Evolutionary conservation across 75 land plant genomes (phyloP), one percentile per base, ranked within the genome.

Genomic region (Ceratopteris richardii): DNA sequence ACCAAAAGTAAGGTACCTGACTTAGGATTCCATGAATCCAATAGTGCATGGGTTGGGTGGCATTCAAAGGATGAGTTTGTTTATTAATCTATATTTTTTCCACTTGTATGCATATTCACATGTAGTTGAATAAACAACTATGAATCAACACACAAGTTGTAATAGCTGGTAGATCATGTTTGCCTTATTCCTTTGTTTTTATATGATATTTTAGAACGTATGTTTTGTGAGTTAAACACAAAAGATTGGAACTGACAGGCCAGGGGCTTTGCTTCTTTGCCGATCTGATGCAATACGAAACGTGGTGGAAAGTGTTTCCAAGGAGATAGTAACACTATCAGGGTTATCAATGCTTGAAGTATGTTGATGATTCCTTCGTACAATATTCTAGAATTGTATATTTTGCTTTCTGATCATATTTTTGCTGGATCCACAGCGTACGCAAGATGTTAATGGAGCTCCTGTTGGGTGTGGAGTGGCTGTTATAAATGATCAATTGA

Each of bases 321-420:
- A 70, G 28, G 87, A 85, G 57, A 88, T 93, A 62, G 48, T 65
- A 7, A 93, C 98, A 9, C 82, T 93, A 58, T 79, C 83, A 29
- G 51, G 65, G 19, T 37, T 80, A 41, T 83, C 90, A 33, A 80
- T 82, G 31, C 56, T 88, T 24, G 58, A 79, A 70, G 95, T 92
- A 54, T n/a, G 26, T 28, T 39, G 26, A 5, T 12, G 31, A 55
- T 30, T 43, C 44, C 44, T 29, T 33, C 22, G 22, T 11, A 40
- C 0, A 33, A 25, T 66, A 1, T 30, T 48, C 18, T 29, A 10
- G 29, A 19, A 24, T 44, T 68, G 31, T 12, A 27, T 41, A 19
- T 51, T 29, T 46, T 58, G 22, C 22, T n/a, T 14, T 19, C 22
- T 11, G 26, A 17, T 21, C 27, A 7, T 22, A 56, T 33, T 39